These are phyloP conservation scores for Sporobolomyces phaffii DNA, from an alignment of 768 basidiomycete genomes.

Conservation along the genomic window DNA sequence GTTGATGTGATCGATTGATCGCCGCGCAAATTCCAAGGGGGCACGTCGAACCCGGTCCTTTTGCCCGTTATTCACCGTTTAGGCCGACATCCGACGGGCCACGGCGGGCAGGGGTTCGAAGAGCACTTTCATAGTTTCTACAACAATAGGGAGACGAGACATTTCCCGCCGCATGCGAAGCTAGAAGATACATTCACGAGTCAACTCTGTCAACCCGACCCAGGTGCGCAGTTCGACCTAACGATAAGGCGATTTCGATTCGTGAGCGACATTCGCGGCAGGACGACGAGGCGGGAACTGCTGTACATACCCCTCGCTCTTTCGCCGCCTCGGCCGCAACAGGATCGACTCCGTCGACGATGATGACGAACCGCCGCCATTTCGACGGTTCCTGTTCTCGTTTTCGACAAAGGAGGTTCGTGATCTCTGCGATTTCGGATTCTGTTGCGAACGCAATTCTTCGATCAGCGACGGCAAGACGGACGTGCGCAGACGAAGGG, in stretches of 20 bases:
- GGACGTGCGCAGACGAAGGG: not conserved
- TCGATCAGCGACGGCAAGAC: not conserved
- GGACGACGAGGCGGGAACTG: not conserved
- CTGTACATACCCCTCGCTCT: conserved; percentile 4
- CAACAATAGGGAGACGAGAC: no score
- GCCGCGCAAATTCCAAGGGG: no score
- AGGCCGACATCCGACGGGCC: no score
- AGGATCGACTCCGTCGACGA: not conserved
- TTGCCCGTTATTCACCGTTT: no score
- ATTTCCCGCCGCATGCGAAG: no score
- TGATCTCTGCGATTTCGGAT: conserved; percentile 12
- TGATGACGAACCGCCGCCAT: conserved; percentile 20
- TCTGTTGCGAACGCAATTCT: not conserved
- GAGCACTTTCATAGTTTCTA: no score
- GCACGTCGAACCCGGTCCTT: no score
- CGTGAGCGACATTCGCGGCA: not conserved
- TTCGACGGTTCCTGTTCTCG: not conserved
- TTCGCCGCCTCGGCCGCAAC: not conserved
- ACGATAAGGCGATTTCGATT: not conserved
- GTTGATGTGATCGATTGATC: no score
- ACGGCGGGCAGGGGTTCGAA: no score
- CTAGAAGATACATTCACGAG: not conserved
- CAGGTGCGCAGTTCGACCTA: conserved; percentile 20
- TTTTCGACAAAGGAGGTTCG: not conserved
- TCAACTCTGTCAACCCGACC: not conserved